Evolutionary conservation across 1,284 basidiomycete species (phyloP).

Genomic region (Heterobasidion annosum): DNA sequence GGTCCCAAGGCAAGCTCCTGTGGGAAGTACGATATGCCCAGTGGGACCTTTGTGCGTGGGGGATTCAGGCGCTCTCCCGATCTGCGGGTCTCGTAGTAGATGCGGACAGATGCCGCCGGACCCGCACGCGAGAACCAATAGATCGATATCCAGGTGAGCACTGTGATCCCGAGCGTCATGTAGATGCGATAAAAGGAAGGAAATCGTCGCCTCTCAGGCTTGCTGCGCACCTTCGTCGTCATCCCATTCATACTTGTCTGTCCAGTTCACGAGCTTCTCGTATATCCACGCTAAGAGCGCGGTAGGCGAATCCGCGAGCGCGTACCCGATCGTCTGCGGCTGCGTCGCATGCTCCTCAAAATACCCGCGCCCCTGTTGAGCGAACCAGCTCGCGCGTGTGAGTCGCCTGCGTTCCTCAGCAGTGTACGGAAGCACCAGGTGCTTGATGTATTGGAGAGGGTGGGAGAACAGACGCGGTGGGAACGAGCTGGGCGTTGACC

Average conservation of each 20-base stretch:
- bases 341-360: conserved; percentile 20
- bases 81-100: conserved; percentile 24
- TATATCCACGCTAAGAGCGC: conserved; percentile 55
- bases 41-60: conserved; percentile 12
- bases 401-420: conserved; percentile 14
- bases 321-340: conserved; percentile 33
- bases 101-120: conserved; percentile 27
- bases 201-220: not conserved
- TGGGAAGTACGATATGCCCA: conserved; percentile 24
- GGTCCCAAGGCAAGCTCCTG: conserved; percentile 19
- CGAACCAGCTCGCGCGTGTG: conserved; percentile 12
- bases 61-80: not conserved
- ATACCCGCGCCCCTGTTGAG: conserved; percentile 20
- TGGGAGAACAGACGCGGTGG: conserved; percentile 15
- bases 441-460: conserved; percentile 18
- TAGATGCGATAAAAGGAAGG: not conserved
- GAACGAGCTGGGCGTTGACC: not conserved
- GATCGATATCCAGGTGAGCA: conserved; percentile 30
- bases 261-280: conserved; percentile 45
- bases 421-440: conserved; percentile 17
- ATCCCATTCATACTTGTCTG: conserved; percentile 39
- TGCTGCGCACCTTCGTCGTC: conserved; percentile 34
- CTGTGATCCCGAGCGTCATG: conserved; percentile 11
- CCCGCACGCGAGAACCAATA: conserved; percentile 30
- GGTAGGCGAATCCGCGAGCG: conserved; percentile 46